Evolutionary conservation across 495 filamentous ascomycete genomes (phyloP).

Genomic region (Aspergillus olivimuriae): DNA sequence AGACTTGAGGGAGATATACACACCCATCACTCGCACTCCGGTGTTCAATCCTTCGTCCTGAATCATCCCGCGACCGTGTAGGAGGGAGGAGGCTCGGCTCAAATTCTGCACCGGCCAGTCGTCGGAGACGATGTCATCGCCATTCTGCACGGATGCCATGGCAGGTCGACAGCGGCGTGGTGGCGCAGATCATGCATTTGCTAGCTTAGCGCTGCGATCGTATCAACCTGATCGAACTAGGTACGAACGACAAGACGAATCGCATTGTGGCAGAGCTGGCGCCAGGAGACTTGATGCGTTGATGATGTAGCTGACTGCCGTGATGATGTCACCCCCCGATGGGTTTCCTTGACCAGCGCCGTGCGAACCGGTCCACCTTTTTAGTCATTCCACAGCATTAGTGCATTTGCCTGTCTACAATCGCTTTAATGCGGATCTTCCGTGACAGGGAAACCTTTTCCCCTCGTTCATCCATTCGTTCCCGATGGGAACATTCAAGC

Average conservation of each 20-base stretch:
- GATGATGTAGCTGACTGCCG: neutral
- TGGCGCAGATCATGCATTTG: too few species aligned
- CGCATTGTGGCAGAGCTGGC: too few species aligned
- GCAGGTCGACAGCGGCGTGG: too few species aligned
- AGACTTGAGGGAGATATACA: too few species aligned
- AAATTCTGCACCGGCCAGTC: conserved; percentile 6
- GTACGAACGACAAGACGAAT: too few species aligned
- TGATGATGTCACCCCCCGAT: neutral
- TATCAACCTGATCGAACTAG: too few species aligned
- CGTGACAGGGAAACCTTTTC: too few species aligned
- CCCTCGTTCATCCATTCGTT: too few species aligned
- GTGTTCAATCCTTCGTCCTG: conserved; percentile 13
- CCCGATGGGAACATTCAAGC: neutral
- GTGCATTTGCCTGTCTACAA: too few species aligned
- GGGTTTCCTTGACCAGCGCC: neutral
- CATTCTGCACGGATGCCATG: neutral
- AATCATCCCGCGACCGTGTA: neutral
- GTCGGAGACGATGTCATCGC: neutral
- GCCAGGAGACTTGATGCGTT: too few species aligned
- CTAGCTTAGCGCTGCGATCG: too few species aligned
- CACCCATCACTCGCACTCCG: conserved; percentile 17
- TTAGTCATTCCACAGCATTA: neutral
- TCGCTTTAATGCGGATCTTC: too few species aligned
- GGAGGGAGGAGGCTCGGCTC: neutral
- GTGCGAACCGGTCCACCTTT: neutral